phyloP scores from a whole-genome alignment of 345 rosid genomes.

The Eucalyptus tenuipes region DNA sequence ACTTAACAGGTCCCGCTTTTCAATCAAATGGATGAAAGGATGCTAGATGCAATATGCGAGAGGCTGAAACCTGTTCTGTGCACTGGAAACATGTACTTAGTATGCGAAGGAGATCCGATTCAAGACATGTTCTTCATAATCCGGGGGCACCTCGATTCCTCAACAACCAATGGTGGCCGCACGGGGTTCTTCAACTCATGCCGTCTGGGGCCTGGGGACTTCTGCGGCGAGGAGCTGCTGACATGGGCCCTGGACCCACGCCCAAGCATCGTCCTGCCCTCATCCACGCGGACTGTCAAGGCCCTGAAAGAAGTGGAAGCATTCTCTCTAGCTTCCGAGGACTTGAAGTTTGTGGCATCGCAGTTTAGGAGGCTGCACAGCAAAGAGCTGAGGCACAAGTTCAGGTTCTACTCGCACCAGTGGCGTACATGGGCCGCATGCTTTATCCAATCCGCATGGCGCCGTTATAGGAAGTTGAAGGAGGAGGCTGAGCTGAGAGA shows the following conservation, averaged over 20 bases:
- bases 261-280: constrained; percentile 2
- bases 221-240: constrained; percentile 15
- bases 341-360: constrained; percentile 10
- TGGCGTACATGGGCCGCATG: constrained; percentile 15
- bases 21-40: constrained; percentile 5
- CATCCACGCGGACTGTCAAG: constrained; percentile 6
- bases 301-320: constrained; percentile 13
- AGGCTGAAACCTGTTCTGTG: constrained; percentile 1
- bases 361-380: constrained; percentile 11
- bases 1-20: constrained; percentile 9
- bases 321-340: constrained; percentile 5
- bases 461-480: not conserved
- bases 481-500: not conserved
- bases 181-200: constrained; percentile 10
- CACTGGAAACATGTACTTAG: not conserved
- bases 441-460: constrained; percentile 11
- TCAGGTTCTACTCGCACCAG: constrained; percentile 11
- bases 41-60: constrained; percentile 14
- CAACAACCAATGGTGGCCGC: constrained; percentile 8
- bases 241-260: constrained; percentile 8
- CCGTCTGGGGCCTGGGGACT: constrained; percentile 6
- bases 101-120: constrained; percentile 13
- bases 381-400: constrained; percentile 2
- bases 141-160: constrained; percentile 5
- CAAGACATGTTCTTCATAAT: constrained; percentile 14